Base-by-base conservation (phyloP, 352 stramenopile species). In the Pythium myriotylum region DNA sequence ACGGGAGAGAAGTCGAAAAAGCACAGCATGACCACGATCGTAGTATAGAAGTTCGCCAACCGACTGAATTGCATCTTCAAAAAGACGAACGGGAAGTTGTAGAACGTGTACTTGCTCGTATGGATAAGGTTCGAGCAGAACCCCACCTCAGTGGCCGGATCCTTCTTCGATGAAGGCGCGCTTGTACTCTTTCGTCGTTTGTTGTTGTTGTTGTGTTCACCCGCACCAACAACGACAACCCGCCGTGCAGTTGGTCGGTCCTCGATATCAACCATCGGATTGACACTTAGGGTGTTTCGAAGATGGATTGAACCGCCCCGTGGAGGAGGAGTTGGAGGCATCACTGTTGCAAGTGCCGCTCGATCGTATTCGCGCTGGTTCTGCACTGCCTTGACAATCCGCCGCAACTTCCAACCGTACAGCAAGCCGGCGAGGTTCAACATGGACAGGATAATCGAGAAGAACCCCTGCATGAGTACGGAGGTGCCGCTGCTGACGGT, bases 61-160 rank as follows among this genome's bases (percentile, higher is more conserved):
- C 88, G 84, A 58, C 84, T 94, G 68, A 96, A 96, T 68, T 96
- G 88, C 80, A 95, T 92, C 73, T 93, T 92, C 42, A 96, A 67
- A 27, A 95, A 95, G 23, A 95, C 81, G 55, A 93, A 94, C 60
- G 85, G 67, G 54, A 96, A 96, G 73, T 95, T 96, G 81, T 91
- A 95, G 62, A 84, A 83, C 35, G 88, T 96, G 74, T 96, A 96
- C 83, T 95, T 95, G 80, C 85, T 95, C 54, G 87, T 94, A 33
- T 77, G 62, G 29, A 96, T 91, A 41, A 87, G 64, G 68, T 96
- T 96, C 29, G 80, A 79, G 63, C 68, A 79, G 56, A 94, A 94
- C 19, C 70, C 54, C 17, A 71, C 23, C 3, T 73, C 48, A 1
- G 29, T 33, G 0, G 52, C 5, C 10, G 46, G 20, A 6, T 47